A percentile compares a stretch with the other conserved stretches of the same genome.
Evolutionary conservation across 2,329 filamentous ascomycete species (phyloP).

Genomic region (Aphanocladium album): DNA sequence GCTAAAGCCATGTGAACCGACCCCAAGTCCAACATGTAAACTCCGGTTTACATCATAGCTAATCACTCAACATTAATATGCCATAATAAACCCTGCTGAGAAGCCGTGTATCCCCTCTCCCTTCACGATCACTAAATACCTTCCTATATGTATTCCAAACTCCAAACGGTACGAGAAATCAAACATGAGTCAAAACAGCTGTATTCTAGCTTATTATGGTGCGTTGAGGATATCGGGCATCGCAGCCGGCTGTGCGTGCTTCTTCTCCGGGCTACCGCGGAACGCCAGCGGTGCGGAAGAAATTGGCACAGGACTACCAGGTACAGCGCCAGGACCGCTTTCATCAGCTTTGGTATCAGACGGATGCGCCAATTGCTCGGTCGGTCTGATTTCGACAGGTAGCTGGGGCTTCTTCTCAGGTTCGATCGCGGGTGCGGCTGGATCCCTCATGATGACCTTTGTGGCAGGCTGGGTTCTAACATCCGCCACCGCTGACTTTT

Average conservation of each 20-base stretch:
- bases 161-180: conserved; percentile 15
- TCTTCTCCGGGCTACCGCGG: conserved; percentile 58
- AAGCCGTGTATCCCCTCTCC: background rate
- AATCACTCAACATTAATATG: background rate
- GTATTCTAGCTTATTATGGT: background rate
- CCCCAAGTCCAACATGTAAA: background rate
- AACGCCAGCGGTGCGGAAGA: conserved; percentile 49
- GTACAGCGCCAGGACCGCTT: conserved; percentile 14
- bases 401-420: conserved; percentile 15
- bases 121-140: background rate
- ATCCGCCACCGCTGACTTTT: background rate
- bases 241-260: conserved; percentile 28
- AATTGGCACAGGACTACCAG: conserved; percentile 27
- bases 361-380: background rate
- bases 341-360: background rate
- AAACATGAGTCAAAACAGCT: conserved; percentile 15
- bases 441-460: background rate
- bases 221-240: conserved; percentile 21
- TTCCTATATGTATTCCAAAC: conserved; percentile 11
- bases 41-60: background rate
- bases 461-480: background rate
- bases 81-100: background rate
- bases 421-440: conserved; percentile 1
- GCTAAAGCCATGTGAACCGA: background rate
- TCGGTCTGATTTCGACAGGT: background rate